A percentile compares a stretch with the other conserved stretches of the same genome.
These are phyloP conservation scores for Rhododendron kiyosumense DNA, from an alignment of 148 eudicot species.

Conservation along the genomic window DNA sequence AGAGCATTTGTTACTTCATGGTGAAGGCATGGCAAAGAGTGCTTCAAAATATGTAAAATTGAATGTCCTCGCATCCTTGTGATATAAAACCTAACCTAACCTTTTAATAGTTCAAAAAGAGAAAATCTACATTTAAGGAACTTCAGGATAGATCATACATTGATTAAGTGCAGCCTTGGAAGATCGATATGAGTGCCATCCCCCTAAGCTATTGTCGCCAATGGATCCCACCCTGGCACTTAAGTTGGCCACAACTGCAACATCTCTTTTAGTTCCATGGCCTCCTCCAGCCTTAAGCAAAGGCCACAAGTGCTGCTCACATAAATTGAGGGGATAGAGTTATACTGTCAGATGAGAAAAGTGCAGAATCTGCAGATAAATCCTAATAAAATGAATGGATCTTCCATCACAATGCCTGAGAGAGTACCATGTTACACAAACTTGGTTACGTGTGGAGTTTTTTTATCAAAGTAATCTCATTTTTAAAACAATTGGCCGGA, in stretches of 20 bases:
- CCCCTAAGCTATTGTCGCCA: conserved; percentile 79
- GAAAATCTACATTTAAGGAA: neutral
- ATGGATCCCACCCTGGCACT: conserved; percentile 98
- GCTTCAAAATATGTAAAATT: neutral
- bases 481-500: no score
- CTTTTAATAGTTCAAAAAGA: neutral
- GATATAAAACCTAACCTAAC: neutral
- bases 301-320: conserved; percentile 91
- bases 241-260: conserved; percentile 75
- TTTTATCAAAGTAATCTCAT: no score
- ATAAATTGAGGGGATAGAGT: conserved; percentile 4
- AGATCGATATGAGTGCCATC: conserved; percentile 97
- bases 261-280: conserved; percentile 47
- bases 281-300: conserved; percentile 75
- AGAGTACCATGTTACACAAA: neutral
- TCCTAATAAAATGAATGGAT: neutral
- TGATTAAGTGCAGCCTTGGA: conserved; percentile 94
- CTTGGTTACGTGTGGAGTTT: neutral
- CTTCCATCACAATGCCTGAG: neutral
- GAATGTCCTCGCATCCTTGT: neutral
- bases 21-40: neutral
- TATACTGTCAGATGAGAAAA: neutral
- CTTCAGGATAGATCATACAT: conserved; percentile 30
- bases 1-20: neutral
- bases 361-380: neutral